Evolutionary conservation across 345 rosid genomes (phyloP).

Genomic region (Eucalyptus virginea): DNA sequence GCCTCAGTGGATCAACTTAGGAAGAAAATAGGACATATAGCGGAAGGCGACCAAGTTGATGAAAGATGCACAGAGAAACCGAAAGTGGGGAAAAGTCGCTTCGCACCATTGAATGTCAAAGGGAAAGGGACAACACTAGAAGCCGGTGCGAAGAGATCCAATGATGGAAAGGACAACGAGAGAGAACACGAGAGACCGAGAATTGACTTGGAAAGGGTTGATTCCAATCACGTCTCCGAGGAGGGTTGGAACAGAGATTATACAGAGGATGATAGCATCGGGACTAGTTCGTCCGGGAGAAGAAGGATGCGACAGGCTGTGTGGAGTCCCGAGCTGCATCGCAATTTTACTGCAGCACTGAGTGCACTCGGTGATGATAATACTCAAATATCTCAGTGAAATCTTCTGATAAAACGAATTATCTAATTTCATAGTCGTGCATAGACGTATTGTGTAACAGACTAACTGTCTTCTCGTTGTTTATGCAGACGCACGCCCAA

Average conservation of each 20-base stretch:
- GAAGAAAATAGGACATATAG: neutral
- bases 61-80: no score
- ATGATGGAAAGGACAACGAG: neutral
- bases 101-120: neutral
- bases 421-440: neutral
- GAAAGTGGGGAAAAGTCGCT: neutral
- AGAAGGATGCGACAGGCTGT: neutral
- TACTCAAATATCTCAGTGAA: neutral
- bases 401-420: neutral
- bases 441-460: neutral
- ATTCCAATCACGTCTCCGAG: neutral
- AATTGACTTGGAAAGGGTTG: neutral
- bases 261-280: neutral
- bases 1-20: neutral
- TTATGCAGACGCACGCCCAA: conserved; percentile 33
- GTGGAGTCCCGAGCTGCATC: conserved; percentile 29
- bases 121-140: neutral
- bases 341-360: conserved; percentile 23
- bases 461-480: neutral
- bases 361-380: conserved; percentile 14
- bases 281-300: neutral
- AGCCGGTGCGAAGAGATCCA: neutral
- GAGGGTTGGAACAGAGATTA: neutral
- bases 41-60: neutral
- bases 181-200: neutral